Percentiles rank a stretch among this genome's conserved stretches.
These are phyloP conservation scores for Solanum peruvianum DNA, from an alignment of 257 asterid genomes.

Conservation along the genomic window DNA sequence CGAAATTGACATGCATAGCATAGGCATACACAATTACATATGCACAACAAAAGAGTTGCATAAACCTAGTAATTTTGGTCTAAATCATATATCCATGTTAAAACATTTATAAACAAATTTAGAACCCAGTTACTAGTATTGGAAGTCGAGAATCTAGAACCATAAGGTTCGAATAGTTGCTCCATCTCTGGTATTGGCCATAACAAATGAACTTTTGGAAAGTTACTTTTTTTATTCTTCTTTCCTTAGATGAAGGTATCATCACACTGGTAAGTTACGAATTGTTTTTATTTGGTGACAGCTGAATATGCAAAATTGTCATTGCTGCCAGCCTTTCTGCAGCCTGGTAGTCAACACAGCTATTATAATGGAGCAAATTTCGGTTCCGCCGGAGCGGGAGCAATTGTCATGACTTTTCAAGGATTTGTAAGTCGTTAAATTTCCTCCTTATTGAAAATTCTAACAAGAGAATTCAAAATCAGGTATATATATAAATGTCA, in stretches of 20 bases:
- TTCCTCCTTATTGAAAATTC: not conserved
- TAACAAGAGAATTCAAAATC: not conserved
- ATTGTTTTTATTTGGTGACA: conserved; percentile 11
- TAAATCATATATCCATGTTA: not conserved
- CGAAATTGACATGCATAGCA: not conserved
- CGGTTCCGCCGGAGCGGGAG: conserved; percentile 76
- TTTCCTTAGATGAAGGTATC: not conserved
- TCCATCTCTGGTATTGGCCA: not conserved
- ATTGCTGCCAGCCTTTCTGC: conserved; percentile 38
- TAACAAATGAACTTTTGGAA: not conserved
- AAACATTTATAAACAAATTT: not conserved
- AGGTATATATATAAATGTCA: not conserved
- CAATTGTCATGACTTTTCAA: conserved; percentile 31
- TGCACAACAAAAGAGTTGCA: not conserved
- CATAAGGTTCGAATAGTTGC: not conserved
- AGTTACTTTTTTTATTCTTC: not conserved
- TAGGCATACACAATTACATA: not conserved
- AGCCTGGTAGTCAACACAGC: conserved; percentile 11
- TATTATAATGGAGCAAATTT: conserved; percentile 40
- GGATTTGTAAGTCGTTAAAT: conserved; percentile 27
- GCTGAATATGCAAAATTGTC: conserved; percentile 50
- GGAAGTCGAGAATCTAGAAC: not conserved
- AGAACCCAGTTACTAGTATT: not conserved
- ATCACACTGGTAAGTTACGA: not conserved
- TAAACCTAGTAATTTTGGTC: not conserved